These are phyloP conservation scores for Cymbopogon citratus DNA, from an alignment of 176 grass and related monocot genomes.

Conservation along the genomic window DNA sequence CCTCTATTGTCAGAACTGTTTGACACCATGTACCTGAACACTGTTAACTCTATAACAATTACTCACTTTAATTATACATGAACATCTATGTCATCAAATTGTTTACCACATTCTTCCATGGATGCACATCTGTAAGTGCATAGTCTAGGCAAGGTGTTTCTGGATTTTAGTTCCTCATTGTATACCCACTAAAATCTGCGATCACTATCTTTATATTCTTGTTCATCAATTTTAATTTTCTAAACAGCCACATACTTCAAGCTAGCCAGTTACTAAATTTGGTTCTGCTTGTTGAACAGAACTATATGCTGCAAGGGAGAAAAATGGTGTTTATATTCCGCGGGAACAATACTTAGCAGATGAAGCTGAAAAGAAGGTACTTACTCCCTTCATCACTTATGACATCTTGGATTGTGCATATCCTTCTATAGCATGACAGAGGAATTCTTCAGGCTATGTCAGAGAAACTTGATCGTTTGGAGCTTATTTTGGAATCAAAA, in stretches of 20 bases:
- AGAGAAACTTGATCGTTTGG: constrained; percentile 72
- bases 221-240: background rate
- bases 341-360: constrained; percentile 60
- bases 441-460: constrained; percentile 52
- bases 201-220: background rate
- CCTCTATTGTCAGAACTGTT: background rate
- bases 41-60: background rate
- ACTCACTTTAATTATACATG: background rate
- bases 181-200: background rate
- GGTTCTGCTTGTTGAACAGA: constrained; percentile 33
- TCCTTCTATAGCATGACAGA: background rate
- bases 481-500: constrained; percentile 68
- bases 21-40: background rate
- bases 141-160: background rate
- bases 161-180: background rate
- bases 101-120: background rate
- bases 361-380: constrained; percentile 88
- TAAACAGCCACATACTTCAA: background rate
- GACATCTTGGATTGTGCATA: background rate
- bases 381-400: background rate
- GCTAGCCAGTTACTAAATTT: background rate
- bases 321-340: constrained; percentile 94
- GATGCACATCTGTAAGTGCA: background rate
- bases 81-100: background rate
- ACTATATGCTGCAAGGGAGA: constrained; percentile 88